Percentiles rank a stretch among this genome's conserved stretches.
phyloP scores from a whole-genome alignment of 148 eudicot species.

The Linanthus parryae region DNA sequence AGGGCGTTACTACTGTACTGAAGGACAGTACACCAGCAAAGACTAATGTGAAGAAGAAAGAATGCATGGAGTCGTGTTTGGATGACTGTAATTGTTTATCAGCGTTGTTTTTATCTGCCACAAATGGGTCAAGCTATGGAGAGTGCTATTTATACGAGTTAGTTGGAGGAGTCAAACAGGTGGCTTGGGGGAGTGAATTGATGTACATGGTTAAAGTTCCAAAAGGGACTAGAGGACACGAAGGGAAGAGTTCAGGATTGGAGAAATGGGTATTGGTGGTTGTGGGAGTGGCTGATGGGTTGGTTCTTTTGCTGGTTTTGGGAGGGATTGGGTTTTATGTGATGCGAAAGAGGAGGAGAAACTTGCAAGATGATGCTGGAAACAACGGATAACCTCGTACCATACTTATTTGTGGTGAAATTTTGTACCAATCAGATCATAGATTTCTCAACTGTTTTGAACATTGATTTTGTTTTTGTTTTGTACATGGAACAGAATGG shows the following conservation, averaged over 20 bases:
- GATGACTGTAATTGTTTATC: constrained; percentile 66
- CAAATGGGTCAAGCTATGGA: not conserved
- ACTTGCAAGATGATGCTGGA: constrained; percentile 4
- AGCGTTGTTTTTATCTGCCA: constrained; percentile 58
- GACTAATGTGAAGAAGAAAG: constrained; percentile 27
- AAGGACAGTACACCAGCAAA: constrained; percentile 15
- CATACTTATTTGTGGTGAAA: too few relatives aligned
- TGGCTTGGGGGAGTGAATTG: constrained; percentile 20
- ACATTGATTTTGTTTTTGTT: too few relatives aligned
- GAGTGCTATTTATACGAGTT: constrained; percentile 54
- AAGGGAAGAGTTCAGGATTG: constrained; percentile 38
- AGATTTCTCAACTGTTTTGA: too few relatives aligned
- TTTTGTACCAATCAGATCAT: too few relatives aligned
- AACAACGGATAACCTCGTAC: constrained; percentile 7
- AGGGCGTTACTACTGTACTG: constrained; percentile 43
- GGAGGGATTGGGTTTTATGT: constrained; percentile 63
- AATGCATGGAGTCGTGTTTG: constrained; percentile 41
- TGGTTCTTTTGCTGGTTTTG: constrained; percentile 42
- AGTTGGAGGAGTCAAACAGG: constrained; percentile 61
- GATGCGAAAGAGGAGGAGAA: constrained; percentile 48
- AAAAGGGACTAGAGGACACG: constrained; percentile 26
- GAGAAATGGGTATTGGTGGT: constrained; percentile 64
- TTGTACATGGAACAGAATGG: too few relatives aligned
- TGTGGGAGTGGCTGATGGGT: constrained; percentile 63
- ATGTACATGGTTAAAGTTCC: constrained; percentile 68